These are phyloP conservation scores for Cichorium intybus DNA, from an alignment of 140 eudicot species.

Conservation along the genomic window DNA sequence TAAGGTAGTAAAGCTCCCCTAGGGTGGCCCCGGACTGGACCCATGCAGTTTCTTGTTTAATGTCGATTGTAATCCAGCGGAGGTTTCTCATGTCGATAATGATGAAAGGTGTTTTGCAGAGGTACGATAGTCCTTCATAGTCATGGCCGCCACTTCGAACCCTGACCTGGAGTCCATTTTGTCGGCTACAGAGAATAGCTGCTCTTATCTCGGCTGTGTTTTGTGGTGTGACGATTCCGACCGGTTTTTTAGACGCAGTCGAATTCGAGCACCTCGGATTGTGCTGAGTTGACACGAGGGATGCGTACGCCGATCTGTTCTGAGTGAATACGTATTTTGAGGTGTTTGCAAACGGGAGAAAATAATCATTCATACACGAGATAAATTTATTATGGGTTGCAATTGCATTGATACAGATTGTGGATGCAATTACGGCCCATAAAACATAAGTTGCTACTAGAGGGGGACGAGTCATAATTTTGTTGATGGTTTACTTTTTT, in stretches of 20 bases:
- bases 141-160: constrained; percentile 69
- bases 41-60: constrained; percentile 57
- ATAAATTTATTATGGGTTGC: constrained; percentile 25
- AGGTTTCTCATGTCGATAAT: constrained; percentile 49
- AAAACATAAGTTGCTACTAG: constrained; percentile 17
- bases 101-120: constrained; percentile 46
- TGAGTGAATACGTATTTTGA: constrained; percentile 29
- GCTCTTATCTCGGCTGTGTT: constrained; percentile 32
- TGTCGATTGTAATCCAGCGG: constrained; percentile 32
- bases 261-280: constrained; percentile 66
- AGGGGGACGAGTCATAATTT: background rate
- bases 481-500: constrained; percentile 1
- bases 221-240: constrained; percentile 46
- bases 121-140: constrained; percentile 61
- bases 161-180: constrained; percentile 36
- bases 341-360: constrained; percentile 9
- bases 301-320: constrained; percentile 32
- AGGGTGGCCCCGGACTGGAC: constrained; percentile 64
- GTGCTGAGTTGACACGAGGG: constrained; percentile 48
- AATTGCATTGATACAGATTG: constrained; percentile 2
- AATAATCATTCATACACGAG: constrained; percentile 35
- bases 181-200: constrained; percentile 38
- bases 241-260: constrained; percentile 21
- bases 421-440: constrained; percentile 16
- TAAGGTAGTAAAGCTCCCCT: constrained; percentile 60